Conservation (phyloP, 208 protist genomes). For the Kentomonas sorsogonicus region DNA sequence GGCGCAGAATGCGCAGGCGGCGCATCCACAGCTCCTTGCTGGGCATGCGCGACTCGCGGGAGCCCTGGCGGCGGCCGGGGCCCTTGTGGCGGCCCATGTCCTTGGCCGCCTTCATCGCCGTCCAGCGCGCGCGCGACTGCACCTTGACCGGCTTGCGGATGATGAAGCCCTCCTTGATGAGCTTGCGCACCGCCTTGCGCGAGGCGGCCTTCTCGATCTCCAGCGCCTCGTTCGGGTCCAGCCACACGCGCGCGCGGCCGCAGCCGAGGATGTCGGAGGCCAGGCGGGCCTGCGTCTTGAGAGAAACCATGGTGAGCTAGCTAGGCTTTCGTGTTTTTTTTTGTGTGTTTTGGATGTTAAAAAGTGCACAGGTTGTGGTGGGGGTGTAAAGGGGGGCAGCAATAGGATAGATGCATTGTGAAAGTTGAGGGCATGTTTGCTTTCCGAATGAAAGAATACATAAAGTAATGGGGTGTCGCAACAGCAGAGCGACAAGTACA, state of each 20-base stretch:
- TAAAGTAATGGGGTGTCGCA: too few relatives aligned
- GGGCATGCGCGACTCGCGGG: constrained; percentile 95
- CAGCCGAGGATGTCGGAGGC: constrained; percentile 97
- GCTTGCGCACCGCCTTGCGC: constrained; percentile 94
- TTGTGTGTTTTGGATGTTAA: neutral
- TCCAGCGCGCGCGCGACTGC: constrained; percentile 93
- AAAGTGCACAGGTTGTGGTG: too few relatives aligned
- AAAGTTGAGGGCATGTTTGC: too few relatives aligned
- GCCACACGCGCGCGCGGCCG: constrained; percentile 96
- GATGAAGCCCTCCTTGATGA: constrained; percentile 97
- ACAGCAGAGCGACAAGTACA: too few relatives aligned
- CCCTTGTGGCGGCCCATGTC: constrained; percentile 91
- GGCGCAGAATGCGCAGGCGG: constrained; percentile 96
- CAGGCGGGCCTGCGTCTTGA: constrained; percentile 97
- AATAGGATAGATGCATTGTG: too few relatives aligned
- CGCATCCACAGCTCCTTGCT: constrained; percentile 98
- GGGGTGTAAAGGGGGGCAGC: too few relatives aligned
- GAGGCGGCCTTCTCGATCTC: constrained; percentile 98
- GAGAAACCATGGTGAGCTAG: constrained; percentile 51
- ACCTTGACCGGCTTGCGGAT: constrained; percentile 94
- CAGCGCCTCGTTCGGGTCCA: constrained; percentile 96
- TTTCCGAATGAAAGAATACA: too few relatives aligned
- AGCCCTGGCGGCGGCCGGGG: constrained; percentile 96
- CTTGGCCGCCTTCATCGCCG: constrained; percentile 90
- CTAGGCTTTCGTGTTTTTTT: constrained; percentile 10